Conservation (phyloP, 306 rosid genomes). For the Dryas drummondii region DNA sequence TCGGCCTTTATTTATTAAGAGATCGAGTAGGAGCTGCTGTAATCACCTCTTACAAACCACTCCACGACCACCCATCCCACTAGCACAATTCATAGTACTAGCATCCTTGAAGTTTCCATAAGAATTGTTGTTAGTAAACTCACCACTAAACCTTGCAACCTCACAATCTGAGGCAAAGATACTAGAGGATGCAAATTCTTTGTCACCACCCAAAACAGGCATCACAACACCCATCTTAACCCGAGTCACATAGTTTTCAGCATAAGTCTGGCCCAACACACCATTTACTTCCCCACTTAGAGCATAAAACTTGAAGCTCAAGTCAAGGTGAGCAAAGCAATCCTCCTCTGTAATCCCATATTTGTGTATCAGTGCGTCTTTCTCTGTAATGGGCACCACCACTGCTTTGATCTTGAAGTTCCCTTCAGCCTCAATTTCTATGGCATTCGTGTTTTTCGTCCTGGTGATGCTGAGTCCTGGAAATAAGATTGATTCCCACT, state of each 20-base stretch:
- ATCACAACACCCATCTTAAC: constrained; percentile 46
- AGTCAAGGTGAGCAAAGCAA: constrained; percentile 39
- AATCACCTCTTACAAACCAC: constrained; percentile 43
- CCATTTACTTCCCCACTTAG: constrained; percentile 30
- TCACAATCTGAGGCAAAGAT: constrained; percentile 34
- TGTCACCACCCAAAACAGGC: constrained; percentile 44
- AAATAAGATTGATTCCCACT: constrained; percentile 9
- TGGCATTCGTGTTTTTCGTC: not conserved
- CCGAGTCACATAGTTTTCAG: constrained; percentile 27
- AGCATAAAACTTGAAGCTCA: constrained; percentile 34
- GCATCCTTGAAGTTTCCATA: constrained; percentile 9
- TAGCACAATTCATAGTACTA: constrained; percentile 32
- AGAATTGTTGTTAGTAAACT: not conserved
- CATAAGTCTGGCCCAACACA: constrained; percentile 34
- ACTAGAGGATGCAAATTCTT: constrained; percentile 34
- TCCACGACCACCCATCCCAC: constrained; percentile 35
- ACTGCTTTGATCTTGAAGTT: constrained; percentile 28
- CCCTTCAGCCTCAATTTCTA: constrained; percentile 30
- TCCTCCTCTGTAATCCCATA: constrained; percentile 28
- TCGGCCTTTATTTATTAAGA: no score
- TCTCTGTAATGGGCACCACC: constrained; percentile 24
- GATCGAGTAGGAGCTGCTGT: no score
- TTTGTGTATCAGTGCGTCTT: constrained; percentile 20
- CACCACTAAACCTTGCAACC: constrained; percentile 25
- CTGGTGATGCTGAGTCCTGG: constrained; percentile 7